These are phyloP conservation scores for Colletotrichum higginsianum DNA, from an alignment of 2,329 filamentous ascomycete genomes.

Conservation along the genomic window DNA sequence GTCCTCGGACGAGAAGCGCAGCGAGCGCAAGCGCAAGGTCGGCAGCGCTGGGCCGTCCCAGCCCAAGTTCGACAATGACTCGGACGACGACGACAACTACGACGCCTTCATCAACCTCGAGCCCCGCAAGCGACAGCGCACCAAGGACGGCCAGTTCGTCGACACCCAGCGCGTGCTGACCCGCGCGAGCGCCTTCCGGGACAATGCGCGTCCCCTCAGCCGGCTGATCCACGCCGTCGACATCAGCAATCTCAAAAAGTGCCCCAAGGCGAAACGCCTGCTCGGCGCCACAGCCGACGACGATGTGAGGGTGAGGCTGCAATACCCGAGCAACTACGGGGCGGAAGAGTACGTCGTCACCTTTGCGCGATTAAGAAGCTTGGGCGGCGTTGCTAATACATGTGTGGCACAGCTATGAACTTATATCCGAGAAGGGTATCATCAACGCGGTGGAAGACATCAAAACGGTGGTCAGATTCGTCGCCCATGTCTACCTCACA, in stretches of 20 bases:
- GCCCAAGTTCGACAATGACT: conserved; percentile 64
- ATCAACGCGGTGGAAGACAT: conserved; percentile 85
- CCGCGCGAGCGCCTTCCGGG: conserved; percentile 60
- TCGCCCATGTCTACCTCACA: conserved; percentile 84
- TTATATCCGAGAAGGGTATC: conserved; percentile 84
- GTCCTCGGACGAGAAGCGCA: conserved; percentile 45
- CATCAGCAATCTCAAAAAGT: conserved; percentile 41
- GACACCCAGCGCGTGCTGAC: conserved; percentile 65
- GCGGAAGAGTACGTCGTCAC: conserved; percentile 72
- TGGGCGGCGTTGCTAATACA: conserved; percentile 43
- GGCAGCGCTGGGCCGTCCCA: conserved; percentile 39
- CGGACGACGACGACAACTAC: conserved; percentile 65
- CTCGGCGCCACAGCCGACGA: conserved; percentile 53
- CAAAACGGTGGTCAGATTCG: conserved; percentile 76
- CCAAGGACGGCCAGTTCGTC: conserved; percentile 56
- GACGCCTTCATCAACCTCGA: conserved; percentile 58
- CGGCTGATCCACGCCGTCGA: conserved; percentile 72
- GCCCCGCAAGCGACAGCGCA: conserved; percentile 64
- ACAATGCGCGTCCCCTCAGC: conserved; percentile 44
- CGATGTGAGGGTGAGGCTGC: conserved; percentile 76
- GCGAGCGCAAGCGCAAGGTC: conserved; percentile 42
- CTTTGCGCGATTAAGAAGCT: conserved; percentile 39
- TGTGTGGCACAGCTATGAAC: conserved; percentile 70
- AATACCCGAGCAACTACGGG: conserved; percentile 84
- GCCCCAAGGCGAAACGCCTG: conserved; percentile 37